Evolutionary conservation across 2,329 filamentous ascomycete species (phyloP).

Genomic region (Aspergillus sclerotialis): DNA sequence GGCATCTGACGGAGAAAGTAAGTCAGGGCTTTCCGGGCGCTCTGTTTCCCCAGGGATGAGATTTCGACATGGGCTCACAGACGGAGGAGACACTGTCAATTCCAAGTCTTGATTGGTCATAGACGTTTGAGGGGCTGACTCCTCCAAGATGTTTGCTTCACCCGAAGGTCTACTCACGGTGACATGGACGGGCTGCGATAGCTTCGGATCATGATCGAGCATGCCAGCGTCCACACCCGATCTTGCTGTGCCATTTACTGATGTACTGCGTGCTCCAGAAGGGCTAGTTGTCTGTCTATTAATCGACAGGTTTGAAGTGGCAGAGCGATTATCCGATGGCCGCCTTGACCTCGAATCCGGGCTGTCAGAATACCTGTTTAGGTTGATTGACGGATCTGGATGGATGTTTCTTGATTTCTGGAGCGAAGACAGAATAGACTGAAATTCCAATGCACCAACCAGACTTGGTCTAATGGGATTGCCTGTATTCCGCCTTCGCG

Average conservation of each 20-base stretch:
- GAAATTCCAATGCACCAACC: slow-evolving; percentile 87
- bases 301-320: slow-evolving; percentile 39
- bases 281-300: slow-evolving; percentile 18
- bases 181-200: slow-evolving; percentile 22
- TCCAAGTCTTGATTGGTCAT: slow-evolving; percentile 18
- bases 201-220: slow-evolving; percentile 14
- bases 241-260: slow-evolving; percentile 50
- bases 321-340: slow-evolving; percentile 41
- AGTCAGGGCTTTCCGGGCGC: slow-evolving; percentile 27
- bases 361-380: slow-evolving; percentile 64
- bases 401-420: slow-evolving; percentile 73
- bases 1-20: slow-evolving; percentile 37
- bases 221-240: slow-evolving; percentile 38
- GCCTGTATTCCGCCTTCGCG: slow-evolving; percentile 63
- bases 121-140: slow-evolving; percentile 10
- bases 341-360: slow-evolving; percentile 35
- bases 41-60: slow-evolving; percentile 22
- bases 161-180: slow-evolving; percentile 36
- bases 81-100: slow-evolving; percentile 28
- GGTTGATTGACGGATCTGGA: slow-evolving; percentile 56
- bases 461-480: slow-evolving; percentile 88
- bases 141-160: slow-evolving; percentile 10
- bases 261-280: slow-evolving; percentile 35
- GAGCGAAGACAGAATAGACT: slow-evolving; percentile 80
- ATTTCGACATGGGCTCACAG: slow-evolving; percentile 20